Percentiles rank a stretch among this genome's conserved stretches.
Conservation (phyloP, 75 land plant species). For the Gnetum montanum region DNA sequence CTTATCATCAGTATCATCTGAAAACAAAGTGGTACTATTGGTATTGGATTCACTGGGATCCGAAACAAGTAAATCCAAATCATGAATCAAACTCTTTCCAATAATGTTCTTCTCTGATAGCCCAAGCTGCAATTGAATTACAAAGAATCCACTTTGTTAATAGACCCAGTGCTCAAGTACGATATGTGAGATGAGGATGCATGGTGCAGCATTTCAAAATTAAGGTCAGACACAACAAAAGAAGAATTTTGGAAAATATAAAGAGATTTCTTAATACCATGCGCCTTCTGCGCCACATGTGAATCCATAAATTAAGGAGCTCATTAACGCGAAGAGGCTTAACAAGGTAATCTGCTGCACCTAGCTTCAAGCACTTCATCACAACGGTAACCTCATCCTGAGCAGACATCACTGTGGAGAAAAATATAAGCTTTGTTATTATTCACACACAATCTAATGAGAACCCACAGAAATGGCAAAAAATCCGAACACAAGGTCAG, state of each 20-base stretch:
- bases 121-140: constrained; percentile 58
- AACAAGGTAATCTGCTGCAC: constrained; percentile 91
- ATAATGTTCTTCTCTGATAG: constrained; percentile 59
- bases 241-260: no score
- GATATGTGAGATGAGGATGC: no score
- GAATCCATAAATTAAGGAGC: constrained; percentile 82
- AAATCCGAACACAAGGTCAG: no score
- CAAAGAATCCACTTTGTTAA: background rate
- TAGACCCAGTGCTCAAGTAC: no score
- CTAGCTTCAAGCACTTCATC: constrained; percentile 70
- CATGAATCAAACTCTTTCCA: constrained; percentile 24
- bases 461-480: no score
- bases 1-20: constrained; percentile 83
- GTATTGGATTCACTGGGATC: constrained; percentile 87
- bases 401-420: constrained; percentile 74
- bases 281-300: constrained; percentile 81
- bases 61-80: constrained; percentile 48
- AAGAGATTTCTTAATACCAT: constrained; percentile 52
- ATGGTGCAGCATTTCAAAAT: no score
- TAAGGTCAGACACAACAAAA: no score
- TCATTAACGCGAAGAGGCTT: constrained; percentile 86
- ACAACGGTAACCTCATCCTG: constrained; percentile 79
- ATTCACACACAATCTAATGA: background rate
- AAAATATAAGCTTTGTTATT: background rate
- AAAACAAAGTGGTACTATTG: constrained; percentile 60